Base-by-base conservation (phyloP, 2,329 filamentous ascomycete genomes). In the Aspergillus fumigatiaffinis region DNA sequence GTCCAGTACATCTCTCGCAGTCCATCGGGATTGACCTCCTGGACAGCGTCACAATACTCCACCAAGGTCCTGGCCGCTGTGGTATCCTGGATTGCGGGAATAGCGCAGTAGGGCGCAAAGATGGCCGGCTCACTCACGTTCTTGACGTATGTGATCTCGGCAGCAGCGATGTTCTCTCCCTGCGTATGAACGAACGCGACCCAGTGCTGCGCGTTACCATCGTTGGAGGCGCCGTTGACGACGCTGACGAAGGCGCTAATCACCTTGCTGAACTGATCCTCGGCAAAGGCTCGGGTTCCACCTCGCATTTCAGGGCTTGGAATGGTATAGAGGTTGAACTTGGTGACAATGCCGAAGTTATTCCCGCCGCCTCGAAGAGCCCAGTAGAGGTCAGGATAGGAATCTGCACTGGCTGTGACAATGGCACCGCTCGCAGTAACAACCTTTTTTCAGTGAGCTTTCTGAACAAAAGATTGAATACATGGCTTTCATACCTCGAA, bases 351-450 rank as follows among this genome's bases (percentile, higher is more conserved):
- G 25, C 63, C 68, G 52, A 75, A 69, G 54, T 75, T 76, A 59
- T 71, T 73, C 32, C 72, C 72, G 6, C 76, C 76, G 14, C 76
- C 76, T n/a, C 70, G 66, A 4, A 77, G 65, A 9, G 75, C 76
- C 65, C 68, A 76, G 62, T 68, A 78, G 0, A 78, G 68, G 53
- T 78, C 75, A 1, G 64, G 23, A 50, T 72, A 67, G 3, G 66
- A 57, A 1, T 44, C 61, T 0, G 59, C 55, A 26, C 65, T 74
- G 1, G 70, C 74, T 3, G 66, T 71, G 10, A 75, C 56, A 23
- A 75, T 66, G 6, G n/a, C 17, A 49, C 63, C 63, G 3, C 58
- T 68, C 3, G 71, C 71, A 3, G 62, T 66, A 4, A 72, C 64
- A 48, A 72, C 59, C 58, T 59, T 4, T 14, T 38, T 14, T 17